Evolutionary conservation across 495 filamentous ascomycete species (phyloP), one percentile per base, ranked within the genome.

Genomic region (Aspergillus ellipticus): DNA sequence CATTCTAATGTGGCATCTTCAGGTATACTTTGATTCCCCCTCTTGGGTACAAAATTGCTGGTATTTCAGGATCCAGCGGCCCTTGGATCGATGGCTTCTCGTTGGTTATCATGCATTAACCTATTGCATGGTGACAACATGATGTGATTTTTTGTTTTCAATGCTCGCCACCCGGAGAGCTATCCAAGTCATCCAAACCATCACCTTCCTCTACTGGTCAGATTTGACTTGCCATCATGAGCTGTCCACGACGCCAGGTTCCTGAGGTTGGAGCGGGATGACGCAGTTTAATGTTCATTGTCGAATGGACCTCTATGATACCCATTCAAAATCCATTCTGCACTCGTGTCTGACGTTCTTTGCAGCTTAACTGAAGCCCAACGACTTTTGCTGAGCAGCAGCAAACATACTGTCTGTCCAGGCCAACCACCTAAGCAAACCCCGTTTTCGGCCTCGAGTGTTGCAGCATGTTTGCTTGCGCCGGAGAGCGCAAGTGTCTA

Each of bases 1-100:
- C 8, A 15, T 13, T 26, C 58, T 65, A 54, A 66, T 49, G 28
- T n/a, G 16, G 24, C 26, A 7, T 41, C 28, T 35, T 54, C 64
- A 97, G 93, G 45, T 88, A 91, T 67, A 94, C 88, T 7, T 78
- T 98, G 37, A 89, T 97, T 46, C 91, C 93, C 24, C 94, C 94
- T 21, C 81, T 89, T 57, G 93, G 93, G 42, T 96, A 91, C 70
- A 89, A 82, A 64, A 85, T 98, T 67, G 90, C 86, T 59, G 94
- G 94, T 39, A 75, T 97, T 57, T 87, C 89, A 11, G 94, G 94
- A 39, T 89, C 89, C 55, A 90, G 83, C 61, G 90, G 78, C 13
- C 65, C 81, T 54, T 97, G 90, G 89, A 66, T 98, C 26, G 92
- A 97, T 71, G 89, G 90, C 0, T 92, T 98, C 66, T 87, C 87